Base-by-base conservation (phyloP, 1,284 basidiomycete genomes). In the Tremellales sp. region DNA sequence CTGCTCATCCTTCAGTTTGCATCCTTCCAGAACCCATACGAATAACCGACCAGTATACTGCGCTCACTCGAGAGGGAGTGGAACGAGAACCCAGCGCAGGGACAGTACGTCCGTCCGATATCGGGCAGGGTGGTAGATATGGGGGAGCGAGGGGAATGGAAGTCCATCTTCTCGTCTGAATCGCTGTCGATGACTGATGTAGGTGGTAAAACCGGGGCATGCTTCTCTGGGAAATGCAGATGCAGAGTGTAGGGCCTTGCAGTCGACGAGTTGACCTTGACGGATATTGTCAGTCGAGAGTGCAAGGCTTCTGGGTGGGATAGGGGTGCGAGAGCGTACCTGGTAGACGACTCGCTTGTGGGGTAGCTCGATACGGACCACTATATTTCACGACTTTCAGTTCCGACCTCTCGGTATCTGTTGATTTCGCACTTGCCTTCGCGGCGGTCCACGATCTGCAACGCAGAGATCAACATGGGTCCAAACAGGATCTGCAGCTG, bases 31-130 rank as follows among this genome's bases (percentile, higher is more conserved):
- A 38, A 25, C 22, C 9, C 27, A 8, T 9, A 22, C 8, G 8
- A n/a, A 37, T 3, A 18, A 54, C 65, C 60, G 37, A 66, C 68
- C 26, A 70, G 43, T 3, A 61, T 48, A 24, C 54, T 63, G 33
- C 50, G 49, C 14, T 58, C 64, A 2, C 60, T 57, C 12, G 54
- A 48, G 4, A 70, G 48, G 18, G 64, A 57, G 40, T 68, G 65
- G 58, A 62, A 68, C 18, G 56, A 55, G 41, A 60, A 71, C 2
- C 68, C 66, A 9, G 65, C 50, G 50, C 68, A 71, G 4, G 68
- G 66, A 45, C 68, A 71, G 48, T 63, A 69, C 57, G 64, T 56
- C 35, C 50, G 48, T 29, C 47, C 33, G n/a, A 39, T 18, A 27
- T 40, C 22, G 50, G 28, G 12, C 35, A 16, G 9, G 24, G 34